Evolutionary conservation across 2,329 filamentous ascomycete species (phyloP), one percentile per base, ranked within the genome.

Genomic region (Onygenales sp.): DNA sequence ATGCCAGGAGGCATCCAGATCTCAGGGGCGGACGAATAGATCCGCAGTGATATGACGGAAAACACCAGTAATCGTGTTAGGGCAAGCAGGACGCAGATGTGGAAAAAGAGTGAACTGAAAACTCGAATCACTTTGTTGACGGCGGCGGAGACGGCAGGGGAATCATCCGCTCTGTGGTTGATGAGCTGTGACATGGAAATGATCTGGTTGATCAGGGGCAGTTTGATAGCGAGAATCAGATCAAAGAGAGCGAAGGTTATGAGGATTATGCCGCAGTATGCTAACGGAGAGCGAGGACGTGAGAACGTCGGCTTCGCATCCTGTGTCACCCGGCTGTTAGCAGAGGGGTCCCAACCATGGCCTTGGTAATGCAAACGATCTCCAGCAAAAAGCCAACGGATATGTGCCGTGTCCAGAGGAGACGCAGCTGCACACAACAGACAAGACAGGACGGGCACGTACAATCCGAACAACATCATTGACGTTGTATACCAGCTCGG

Each of bases 391-490:
- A 1, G 21, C 21, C 21, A 27, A 27, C 21, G 21, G 1, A 27
- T 27, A 27, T 27, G 3, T 1, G 14, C 14, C 10, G 41, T 35
- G 5, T 17, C 21, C 4, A 47, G 17, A 17, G 17, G 17, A 17
- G 17, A 17, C 17, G 17, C 17, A 17, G 17, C 9, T 39, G 13
- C 9, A 39, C 13, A 39, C 9, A 39, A 9, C 0, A 39, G 36
- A 39, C 36, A 31, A 47, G 44, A 2, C 31, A 4, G 32, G 17
- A 17, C 13, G 32, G 21, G 47, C 53, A 39, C 50, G 53, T 77
- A 92, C 89, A 67, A 95, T 80, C 61, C 85, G 82, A 83, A 94
- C 87, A 51, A 87, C 83, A 69, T 94, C 86, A 52, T 89, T 89
- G 31, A 95, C 73, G 33, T 95, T 79, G 61, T 83, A 88, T 47